Base-by-base conservation (phyloP, 208 protist species). In the Leishmania major region DNA sequence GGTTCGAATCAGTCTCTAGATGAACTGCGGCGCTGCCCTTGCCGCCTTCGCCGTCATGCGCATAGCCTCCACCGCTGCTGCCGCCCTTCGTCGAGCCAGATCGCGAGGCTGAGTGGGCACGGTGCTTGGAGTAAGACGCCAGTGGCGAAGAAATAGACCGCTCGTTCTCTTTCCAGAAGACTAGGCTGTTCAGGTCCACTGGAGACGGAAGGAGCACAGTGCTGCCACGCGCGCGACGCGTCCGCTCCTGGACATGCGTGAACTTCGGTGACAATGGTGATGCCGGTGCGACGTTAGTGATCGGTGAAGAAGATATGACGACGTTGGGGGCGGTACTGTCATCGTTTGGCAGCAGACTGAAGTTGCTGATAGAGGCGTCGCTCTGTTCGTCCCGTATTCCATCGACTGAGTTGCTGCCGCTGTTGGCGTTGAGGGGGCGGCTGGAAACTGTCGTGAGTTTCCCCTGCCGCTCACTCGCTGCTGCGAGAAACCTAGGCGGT, bases 201-300 rank as follows among this genome's bases (percentile, higher is more conserved):
- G 80, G 80, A 37, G 80, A 84, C 6, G 80, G 80, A 3, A 70
- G 43, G 45, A 40, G 80, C n/a, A 80, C 45, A 31, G 15, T 43
- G 7, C 28, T 47, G 2, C 67, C 57, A 0, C 37, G 37, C 35
- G 2, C 13, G 53, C 25, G 55, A 37, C 57, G n/a, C 13, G 72
- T 6, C 11, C 72, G 72, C 31, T 22, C 28, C 45, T 57, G 3
- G 31, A 15, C 72, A 22, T 59, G 72, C 17, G 75, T 2, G 25
- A 67, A 57, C 40, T 69, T 35, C 57, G 75, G 37, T n/a, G 59
- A n/a, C 53, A 37, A 35, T 72, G 19, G 7, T 2, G 66, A 72
- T 28, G 37, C 40, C 11, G 6, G 69, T 31, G 69, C 43, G 3
- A 53, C 40, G 5, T 43, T n/a, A 43, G 37, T 37, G 43, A 19